Base-by-base conservation (phyloP, 495 filamentous ascomycete genomes). In the Daldinia decipiens region DNA sequence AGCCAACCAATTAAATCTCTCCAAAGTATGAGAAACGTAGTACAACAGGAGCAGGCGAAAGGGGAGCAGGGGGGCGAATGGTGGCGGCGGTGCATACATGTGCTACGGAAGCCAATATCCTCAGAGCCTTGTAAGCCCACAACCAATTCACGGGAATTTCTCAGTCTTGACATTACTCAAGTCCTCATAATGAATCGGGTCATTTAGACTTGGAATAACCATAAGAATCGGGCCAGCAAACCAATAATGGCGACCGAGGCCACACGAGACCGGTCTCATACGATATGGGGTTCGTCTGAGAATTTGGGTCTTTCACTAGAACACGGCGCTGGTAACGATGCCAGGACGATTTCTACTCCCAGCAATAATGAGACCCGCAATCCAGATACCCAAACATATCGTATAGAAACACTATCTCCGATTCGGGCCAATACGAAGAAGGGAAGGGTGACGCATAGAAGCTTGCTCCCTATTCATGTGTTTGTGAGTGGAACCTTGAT, bases 391-490 rank as follows among this genome's bases (percentile, higher is more conserved):
- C 40, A 45, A 17, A 21, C 40, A 0, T 45, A 45, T 17, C 5
- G 1, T 6, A 45, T 3, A 9, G 40, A 45, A 19, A 36, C 9
- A n/a, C 26, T 59, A 21, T 34, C 59, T 43, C 21, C 66, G 21
- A 47, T 55, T 59, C 52, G 34, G 27, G 31, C 59, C 7, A 52
- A 39, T 15, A 43, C 17, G n/a, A 68, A 57, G 43, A 58, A 53
- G 43, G 40, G 53, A n/a, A 51, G 66, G 24, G 67, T 70, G 47
- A 68, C 72, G 1, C 70, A 74, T 31, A 65, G 82, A 61, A 79
- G 71, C 21, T 63, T 84, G 7, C 75, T 74, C 4, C 78, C 78
- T 2, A 81, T 83, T 27, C 80, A 84, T 47, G 65, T 84, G n/a
- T 84, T 82, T 70, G 82, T 83, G 69, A 45, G 80, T 69, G 12